Percentiles rank a stretch among this genome's conserved stretches.
Evolutionary conservation across 306 rosid species (phyloP).

Genomic region (Sesbania bispinosa): DNA sequence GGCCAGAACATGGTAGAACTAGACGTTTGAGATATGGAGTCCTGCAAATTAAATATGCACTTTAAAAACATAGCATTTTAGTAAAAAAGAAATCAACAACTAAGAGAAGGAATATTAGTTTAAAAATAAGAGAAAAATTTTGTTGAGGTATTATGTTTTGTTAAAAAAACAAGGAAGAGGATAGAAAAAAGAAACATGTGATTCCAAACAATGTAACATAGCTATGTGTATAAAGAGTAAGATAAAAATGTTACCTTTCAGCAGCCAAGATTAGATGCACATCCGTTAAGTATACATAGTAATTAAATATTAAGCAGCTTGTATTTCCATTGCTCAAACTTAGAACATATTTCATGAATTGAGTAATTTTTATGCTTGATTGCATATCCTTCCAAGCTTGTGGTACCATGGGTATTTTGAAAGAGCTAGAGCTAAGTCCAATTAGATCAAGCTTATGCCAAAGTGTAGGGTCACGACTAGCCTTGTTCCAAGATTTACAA

Average conservation of each 20-base stretch:
- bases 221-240: background rate
- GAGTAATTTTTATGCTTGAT: background rate
- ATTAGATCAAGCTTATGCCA: conserved; percentile 20
- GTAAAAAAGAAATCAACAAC: no score
- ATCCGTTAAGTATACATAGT: background rate
- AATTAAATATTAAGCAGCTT: conserved; percentile 19
- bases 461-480: conserved; percentile 1
- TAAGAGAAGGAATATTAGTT: no score
- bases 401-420: background rate
- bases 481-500: background rate
- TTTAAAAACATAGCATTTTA: no score
- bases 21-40: conserved; percentile 26
- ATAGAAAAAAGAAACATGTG: no score
- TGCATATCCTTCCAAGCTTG: background rate
- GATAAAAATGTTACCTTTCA: background rate
- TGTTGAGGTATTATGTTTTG: no score
- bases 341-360: conserved; percentile 9
- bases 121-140: no score
- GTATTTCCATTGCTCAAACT: conserved; percentile 19
- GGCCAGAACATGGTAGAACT: conserved; percentile 10
- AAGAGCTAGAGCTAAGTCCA: background rate
- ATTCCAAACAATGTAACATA: no score
- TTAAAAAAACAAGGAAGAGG: background rate
- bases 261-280: background rate
- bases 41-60: background rate